Evolutionary conservation across 148 eudicot genomes (phyloP).

Genomic region (Rhododendron vialii): DNA sequence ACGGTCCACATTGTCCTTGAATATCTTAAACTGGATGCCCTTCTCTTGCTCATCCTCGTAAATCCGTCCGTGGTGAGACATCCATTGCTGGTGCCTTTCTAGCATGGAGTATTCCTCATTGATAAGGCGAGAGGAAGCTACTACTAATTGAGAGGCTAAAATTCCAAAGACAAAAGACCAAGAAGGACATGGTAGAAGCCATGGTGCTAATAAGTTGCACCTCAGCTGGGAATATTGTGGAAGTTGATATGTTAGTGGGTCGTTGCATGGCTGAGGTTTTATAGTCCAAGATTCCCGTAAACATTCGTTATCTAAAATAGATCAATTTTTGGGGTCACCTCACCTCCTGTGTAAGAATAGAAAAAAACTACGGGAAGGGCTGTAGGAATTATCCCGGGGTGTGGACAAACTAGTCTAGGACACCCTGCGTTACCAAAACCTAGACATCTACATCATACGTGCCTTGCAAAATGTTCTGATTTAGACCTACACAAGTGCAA

Average conservation of each 20-base stretch:
- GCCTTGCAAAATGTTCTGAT: conserved; percentile 10
- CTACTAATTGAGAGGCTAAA: conserved; percentile 6
- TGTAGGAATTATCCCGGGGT: no score
- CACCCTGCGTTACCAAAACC: neutral
- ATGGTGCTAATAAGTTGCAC: neutral
- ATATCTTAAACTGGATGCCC: conserved; percentile 34
- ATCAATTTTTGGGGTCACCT: no score
- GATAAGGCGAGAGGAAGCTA: conserved; percentile 23
- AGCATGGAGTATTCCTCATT: conserved; percentile 22
- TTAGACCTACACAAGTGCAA: neutral
- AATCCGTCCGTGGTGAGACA: conserved; percentile 45
- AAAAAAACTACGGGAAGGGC: no score
- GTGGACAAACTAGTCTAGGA: no score
- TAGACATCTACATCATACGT: neutral
- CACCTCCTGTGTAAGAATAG: no score
- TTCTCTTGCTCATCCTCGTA: conserved; percentile 44
- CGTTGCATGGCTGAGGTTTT: conserved; percentile 1
- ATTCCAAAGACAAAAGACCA: conserved; percentile 18
- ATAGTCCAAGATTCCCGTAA: neutral
- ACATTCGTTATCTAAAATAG: neutral
- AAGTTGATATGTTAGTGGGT: neutral
- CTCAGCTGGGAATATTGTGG: neutral
- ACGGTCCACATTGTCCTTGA: conserved; percentile 40
- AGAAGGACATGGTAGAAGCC: conserved; percentile 13
- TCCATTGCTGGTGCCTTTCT: conserved; percentile 54